Conservation (phyloP, 2,329 filamentous ascomycete species). For the Trichoderma harzianum region DNA sequence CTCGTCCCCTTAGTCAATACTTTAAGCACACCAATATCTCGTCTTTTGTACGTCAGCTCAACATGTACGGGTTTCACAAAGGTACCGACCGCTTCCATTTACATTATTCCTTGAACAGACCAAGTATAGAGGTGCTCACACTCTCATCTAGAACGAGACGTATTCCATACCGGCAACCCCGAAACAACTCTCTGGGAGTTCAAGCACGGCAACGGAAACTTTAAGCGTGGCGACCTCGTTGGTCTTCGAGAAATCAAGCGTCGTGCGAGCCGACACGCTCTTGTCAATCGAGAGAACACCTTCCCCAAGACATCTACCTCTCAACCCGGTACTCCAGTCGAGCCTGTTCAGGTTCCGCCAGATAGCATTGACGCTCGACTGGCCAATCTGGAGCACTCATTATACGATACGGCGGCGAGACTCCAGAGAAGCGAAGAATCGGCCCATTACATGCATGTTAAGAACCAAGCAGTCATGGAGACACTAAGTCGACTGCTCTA, state of each 20-base stretch:
- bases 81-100: slow-evolving; percentile 49
- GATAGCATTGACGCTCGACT: slow-evolving; percentile 77
- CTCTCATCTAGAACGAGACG: slow-evolving; percentile 76
- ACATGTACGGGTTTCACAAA: slow-evolving; percentile 99
- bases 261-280: slow-evolving; percentile 83
- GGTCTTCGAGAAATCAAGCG: slow-evolving; percentile 94
- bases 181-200: slow-evolving; percentile 98
- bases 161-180: slow-evolving; percentile 91
- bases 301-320: slow-evolving; percentile 70
- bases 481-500: slow-evolving; percentile 67
- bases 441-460: slow-evolving; percentile 72
- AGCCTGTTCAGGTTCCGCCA: slow-evolving; percentile 66
- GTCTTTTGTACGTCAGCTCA: slow-evolving; percentile 94
- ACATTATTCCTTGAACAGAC: background rate
- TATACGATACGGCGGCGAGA: slow-evolving; percentile 75
- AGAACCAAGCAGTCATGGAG: slow-evolving; percentile 79
- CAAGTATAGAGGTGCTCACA: background rate
- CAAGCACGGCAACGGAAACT: slow-evolving; percentile 95
- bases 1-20: slow-evolving; percentile 68
- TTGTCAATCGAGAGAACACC: slow-evolving; percentile 90
- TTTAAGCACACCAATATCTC: slow-evolving; percentile 99
- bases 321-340: slow-evolving; percentile 80
- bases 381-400: slow-evolving; percentile 70
- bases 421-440: slow-evolving; percentile 81
- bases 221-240: slow-evolving; percentile 89